Base-by-base conservation (phyloP, 2,329 filamentous ascomycete species). In the Myotisia sp. region DNA sequence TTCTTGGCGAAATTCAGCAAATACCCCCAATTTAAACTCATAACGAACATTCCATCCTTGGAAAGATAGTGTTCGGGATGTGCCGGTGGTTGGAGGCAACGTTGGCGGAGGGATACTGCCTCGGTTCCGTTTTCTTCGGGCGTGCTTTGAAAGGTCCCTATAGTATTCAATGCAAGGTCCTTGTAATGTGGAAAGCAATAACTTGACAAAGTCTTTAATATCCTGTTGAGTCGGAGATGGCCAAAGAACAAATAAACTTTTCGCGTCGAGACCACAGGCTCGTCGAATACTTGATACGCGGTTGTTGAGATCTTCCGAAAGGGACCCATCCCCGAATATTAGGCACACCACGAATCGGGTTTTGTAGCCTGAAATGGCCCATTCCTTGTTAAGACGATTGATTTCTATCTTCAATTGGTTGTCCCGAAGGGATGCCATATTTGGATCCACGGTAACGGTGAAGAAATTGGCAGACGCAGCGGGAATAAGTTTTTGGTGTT, bases 21-120 rank as follows among this genome's bases (percentile, higher is more conserved):
- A 82, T 0, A 93, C 67, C 5, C 79, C 87, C 12, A 86, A 69
- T 54, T 98, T 98, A 62, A 92, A 85, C 50, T 98, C 87, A 56
- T 94, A 94, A 10, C 87, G 77, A 34, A 92, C 78, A 49, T 84
- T 85, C 90, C 87, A 98, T 3, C 83, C 86, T 26, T 84, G 76
- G 6, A 78, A 64, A 1, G 85, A 81, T n/a, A 94, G 59, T 0
- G 80, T 83, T 48, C 90, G 81, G 1, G 85, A 92, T 1, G 83
- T 92, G 18, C 82, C 83, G 13, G 70, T 76, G 0, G 82, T 87
- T 1, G 84, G 83, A 3, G 85, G 82, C 20, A 83, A 69, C 5
- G 84, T 87, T 3, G 86, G 84, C 30, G 79, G 76, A 7, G 85
- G 85, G 9, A 80, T 75, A 12, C 74, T 67, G 5, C 82, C 79